Evolutionary conservation across 192 early-diverging fungal species (phyloP), one percentile per base, ranked within the genome.

Genomic region (Coemansia sp.): DNA sequence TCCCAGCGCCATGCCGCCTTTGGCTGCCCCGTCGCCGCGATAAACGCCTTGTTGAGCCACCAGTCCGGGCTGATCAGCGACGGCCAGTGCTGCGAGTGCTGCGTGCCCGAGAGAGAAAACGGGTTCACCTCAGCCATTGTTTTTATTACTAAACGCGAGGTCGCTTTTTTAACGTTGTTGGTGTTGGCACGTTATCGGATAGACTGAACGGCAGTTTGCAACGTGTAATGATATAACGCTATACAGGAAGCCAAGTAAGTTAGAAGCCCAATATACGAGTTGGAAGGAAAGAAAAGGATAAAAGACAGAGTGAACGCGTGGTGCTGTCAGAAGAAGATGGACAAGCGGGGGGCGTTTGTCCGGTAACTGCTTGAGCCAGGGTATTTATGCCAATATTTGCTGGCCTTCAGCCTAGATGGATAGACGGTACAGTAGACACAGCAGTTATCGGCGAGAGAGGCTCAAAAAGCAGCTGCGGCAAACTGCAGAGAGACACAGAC

Each of bases 61-160:
- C 68, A 80, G 68, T 80, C 77, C 47, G 77, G 77, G 42, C 77
- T 80, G 38, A 80, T 58, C 35, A 80, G 67, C 51, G 77, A 80
- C 49, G 77, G 77, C 77, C 77, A 80, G 68, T 80, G 77, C 57
- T 80, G 77, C 57, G 71, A 71, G 59, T 71, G 45, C 65, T 64
- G 64, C 28, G 77, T 80, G 48, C 77, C 77, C 9, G 77, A 80
- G 33, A 64, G 59, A 58, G 77, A 74, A 54, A 80, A 80, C 30
- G 77, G 58, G 54, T 79, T 79, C 47, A 67, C 35, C 24, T 69
- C 67, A 6, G 73, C 73, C 73, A 77, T 77, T 46, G 16, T 10
- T 47, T 45, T 22, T 45, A 19, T 5, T 47, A 1, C 45, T 47
- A 4, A 2, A 22, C 5, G 43, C 4, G 21, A 4, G 3, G 22